Percentiles rank a stretch among this genome's conserved stretches.
phyloP scores from a whole-genome alignment of 75 land plant species.

The Pseudotsuga menziesii region DNA sequence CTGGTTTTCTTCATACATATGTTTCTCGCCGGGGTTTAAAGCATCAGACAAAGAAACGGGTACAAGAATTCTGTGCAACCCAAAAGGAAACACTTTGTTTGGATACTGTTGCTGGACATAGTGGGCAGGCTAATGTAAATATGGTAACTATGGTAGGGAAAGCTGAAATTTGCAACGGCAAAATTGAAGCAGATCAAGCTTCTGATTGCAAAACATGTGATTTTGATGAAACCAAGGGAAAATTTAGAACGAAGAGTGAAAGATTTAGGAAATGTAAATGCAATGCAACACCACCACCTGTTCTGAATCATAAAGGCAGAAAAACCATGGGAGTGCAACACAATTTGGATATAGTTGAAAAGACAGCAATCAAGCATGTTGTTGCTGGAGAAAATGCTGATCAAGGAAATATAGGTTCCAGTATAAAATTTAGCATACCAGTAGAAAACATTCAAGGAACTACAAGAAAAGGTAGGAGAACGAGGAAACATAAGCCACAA shows the following conservation, averaged over 20 bases:
- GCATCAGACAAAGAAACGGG: conserved; percentile 2
- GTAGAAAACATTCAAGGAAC: not conserved
- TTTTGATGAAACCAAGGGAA: not conserved
- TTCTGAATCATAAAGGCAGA: not conserved
- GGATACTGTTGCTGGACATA: not conserved
- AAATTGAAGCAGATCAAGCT: not conserved
- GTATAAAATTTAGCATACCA: not conserved
- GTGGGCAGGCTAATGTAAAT: not conserved
- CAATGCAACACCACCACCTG: not conserved
- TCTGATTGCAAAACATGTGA: not conserved
- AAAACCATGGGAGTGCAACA: conserved; percentile 2
- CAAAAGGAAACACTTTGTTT: not conserved
- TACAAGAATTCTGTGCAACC: not conserved
- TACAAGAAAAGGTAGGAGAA: conserved; percentile 1
- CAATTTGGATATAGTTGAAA: not conserved
- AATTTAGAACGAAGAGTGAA: not conserved
- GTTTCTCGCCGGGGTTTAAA: conserved; percentile 4
- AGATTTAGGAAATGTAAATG: not conserved
- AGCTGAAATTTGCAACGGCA: not conserved
- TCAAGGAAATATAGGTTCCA: conserved; percentile 1
- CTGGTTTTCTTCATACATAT: conserved; percentile 12
- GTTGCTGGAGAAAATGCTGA: not conserved
- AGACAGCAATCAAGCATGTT: not conserved
- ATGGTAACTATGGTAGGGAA: not conserved
- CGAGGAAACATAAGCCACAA: not conserved